Conservation (phyloP, 345 rosid species). For the Firmiana major region DNA sequence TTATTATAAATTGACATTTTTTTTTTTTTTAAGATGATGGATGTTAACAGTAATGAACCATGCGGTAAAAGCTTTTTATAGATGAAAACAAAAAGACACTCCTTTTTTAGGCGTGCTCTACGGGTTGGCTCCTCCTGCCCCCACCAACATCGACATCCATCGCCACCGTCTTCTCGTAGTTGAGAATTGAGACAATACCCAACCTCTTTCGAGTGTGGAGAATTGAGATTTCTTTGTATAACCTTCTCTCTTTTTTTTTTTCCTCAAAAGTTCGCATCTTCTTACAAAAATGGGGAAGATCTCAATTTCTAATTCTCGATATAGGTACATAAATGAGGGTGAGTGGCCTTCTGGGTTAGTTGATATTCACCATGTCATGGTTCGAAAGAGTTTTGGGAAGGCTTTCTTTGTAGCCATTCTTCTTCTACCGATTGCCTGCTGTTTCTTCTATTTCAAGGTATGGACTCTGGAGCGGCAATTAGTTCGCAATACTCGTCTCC, state of each 20-base stretch:
- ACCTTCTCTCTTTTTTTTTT: too few species aligned
- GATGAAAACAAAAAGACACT: not conserved
- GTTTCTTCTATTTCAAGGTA: conserved; percentile 49
- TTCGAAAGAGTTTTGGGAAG: conserved; percentile 37
- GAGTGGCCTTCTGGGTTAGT: conserved; percentile 41
- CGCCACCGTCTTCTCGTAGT: too few species aligned
- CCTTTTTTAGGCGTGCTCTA: too few species aligned
- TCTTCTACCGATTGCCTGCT: conserved; percentile 32
- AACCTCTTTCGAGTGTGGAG: not conserved
- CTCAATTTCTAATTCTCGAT: conserved; percentile 35
- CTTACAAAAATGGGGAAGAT: conserved; percentile 30
- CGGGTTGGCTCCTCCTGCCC: too few species aligned
- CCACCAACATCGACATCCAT: too few species aligned
- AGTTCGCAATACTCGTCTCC: not conserved
- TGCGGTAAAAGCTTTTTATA: too few species aligned
- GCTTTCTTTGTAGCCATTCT: conserved; percentile 29
- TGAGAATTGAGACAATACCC: too few species aligned
- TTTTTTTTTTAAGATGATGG: too few species aligned
- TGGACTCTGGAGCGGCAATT: too few species aligned
- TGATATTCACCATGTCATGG: conserved; percentile 56
- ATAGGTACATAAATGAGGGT: conserved; percentile 39
- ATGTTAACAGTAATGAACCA: too few species aligned
- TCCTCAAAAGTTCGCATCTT: too few species aligned
- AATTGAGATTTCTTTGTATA: not conserved
- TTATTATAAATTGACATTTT: too few species aligned